Evolutionary conservation across 768 basidiomycete genomes (phyloP).

Genomic region (Collybia sp.): DNA sequence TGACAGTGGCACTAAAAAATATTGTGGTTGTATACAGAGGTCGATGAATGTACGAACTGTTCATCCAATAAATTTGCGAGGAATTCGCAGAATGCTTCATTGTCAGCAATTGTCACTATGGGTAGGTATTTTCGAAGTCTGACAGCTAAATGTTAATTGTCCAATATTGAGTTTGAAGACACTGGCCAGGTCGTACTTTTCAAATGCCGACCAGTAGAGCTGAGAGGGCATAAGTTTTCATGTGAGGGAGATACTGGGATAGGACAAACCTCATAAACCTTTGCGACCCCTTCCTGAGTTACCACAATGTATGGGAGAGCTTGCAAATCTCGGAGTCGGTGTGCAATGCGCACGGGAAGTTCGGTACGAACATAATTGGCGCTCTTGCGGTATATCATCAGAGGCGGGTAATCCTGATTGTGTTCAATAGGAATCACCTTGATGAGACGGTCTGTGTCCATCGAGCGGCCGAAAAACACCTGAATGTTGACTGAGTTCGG

Average conservation of each 20-base stretch:
- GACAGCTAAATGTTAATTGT: constrained; percentile 4
- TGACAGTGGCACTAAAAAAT: constrained; percentile 57
- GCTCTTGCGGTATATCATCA: constrained; percentile 40
- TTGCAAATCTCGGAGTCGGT: constrained; percentile 84
- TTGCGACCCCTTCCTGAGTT: constrained; percentile 77
- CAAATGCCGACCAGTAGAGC: constrained; percentile 87
- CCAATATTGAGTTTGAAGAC: not conserved
- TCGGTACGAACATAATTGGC: constrained; percentile 91
- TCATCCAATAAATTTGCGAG: constrained; percentile 58
- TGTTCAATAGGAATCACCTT: constrained; percentile 39
- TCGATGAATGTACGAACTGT: constrained; percentile 48
- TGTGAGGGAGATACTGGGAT: not conserved
- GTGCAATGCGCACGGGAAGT: constrained; percentile 82
- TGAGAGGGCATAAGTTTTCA: constrained; percentile 20
- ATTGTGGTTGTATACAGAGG: constrained; percentile 4
- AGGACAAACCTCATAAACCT: constrained; percentile 72
- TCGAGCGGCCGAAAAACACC: constrained; percentile 85
- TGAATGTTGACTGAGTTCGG: constrained; percentile 18
- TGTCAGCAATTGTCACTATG: constrained; percentile 69
- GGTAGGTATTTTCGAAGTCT: constrained; percentile 74
- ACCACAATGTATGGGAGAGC: constrained; percentile 83
- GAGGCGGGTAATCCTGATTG: not conserved
- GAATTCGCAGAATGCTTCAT: constrained; percentile 75
- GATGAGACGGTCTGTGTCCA: constrained; percentile 73
- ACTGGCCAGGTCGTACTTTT: constrained; percentile 46